These are phyloP conservation scores for Maudiozyma turicensis DNA, from an alignment of 805 yeast species.

Conservation along the genomic window DNA sequence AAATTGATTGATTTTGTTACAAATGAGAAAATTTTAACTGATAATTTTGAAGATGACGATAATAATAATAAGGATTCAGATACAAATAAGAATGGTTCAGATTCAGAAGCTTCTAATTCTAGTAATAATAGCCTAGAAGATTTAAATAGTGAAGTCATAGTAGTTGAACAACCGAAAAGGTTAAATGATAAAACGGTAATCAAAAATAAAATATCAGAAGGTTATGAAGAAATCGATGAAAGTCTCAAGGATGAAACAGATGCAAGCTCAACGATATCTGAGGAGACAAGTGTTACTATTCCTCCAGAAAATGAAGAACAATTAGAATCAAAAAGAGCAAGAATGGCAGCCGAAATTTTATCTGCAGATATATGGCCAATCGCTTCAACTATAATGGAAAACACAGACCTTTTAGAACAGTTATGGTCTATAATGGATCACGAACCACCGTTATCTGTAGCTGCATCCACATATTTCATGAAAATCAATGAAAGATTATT, in stretches of 20 bases:
- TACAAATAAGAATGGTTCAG: background rate
- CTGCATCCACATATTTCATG: slow-evolving; percentile 78
- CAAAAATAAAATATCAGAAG: background rate
- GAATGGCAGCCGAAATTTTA: slow-evolving; percentile 77
- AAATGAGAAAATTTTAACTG: slow-evolving; percentile 29
- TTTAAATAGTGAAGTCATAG: slow-evolving; percentile 5
- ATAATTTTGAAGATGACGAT: slow-evolving; percentile 4
- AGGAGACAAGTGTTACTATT: slow-evolving; percentile 26
- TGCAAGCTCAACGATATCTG: slow-evolving; percentile 14
- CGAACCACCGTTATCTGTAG: slow-evolving; percentile 56
- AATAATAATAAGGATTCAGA: background rate
- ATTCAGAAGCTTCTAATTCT: background rate
- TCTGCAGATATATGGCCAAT: slow-evolving; percentile 90
- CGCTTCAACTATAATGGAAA: slow-evolving; percentile 81
- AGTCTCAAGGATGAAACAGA: slow-evolving; percentile 7
- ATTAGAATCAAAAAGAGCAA: slow-evolving; percentile 39
- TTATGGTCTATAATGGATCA: slow-evolving; percentile 74
- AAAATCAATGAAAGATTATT: slow-evolving; percentile 82
- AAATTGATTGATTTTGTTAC: slow-evolving; percentile 61
- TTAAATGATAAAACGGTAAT: background rate
- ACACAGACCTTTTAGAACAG: slow-evolving; percentile 49
- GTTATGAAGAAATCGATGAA: slow-evolving; percentile 3
- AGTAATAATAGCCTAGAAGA: background rate
- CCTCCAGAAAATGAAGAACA: slow-evolving; percentile 33
- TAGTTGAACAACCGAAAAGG: background rate